These are phyloP conservation scores for Verticillium longisporum DNA, from an alignment of 2,329 filamentous ascomycete species.

Conservation along the genomic window DNA sequence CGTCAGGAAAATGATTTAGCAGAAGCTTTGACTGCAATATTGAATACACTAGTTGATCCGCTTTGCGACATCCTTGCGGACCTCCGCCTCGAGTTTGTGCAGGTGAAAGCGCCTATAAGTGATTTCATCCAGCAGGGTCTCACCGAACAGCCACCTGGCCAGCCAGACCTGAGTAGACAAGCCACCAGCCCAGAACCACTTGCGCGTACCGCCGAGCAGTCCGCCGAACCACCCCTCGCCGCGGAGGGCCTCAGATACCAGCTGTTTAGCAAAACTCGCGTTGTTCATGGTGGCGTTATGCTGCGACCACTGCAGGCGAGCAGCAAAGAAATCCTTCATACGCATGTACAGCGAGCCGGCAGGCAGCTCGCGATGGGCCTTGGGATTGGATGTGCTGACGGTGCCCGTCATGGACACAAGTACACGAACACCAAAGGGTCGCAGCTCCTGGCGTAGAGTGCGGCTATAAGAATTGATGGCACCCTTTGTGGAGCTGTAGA, in stretches of 20 bases:
- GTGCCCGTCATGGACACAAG: constrained; percentile 51
- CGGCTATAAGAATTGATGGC: constrained; percentile 47
- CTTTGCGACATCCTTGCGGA: background rate
- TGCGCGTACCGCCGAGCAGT: constrained; percentile 21
- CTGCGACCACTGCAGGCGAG: constrained; percentile 41
- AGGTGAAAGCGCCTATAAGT: constrained; percentile 30
- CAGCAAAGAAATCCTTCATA: constrained; percentile 37
- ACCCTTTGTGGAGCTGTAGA: constrained; percentile 50
- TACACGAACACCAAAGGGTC: constrained; percentile 47
- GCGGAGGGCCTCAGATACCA: constrained; percentile 35
- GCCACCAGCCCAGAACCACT: constrained; percentile 27
- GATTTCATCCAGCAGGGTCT: constrained; percentile 18
- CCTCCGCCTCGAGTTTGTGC: constrained; percentile 17
- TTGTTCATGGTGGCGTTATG: constrained; percentile 36
- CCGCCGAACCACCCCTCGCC: constrained; percentile 27
- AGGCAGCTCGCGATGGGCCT: constrained; percentile 34
- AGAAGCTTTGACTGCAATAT: background rate
- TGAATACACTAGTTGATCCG: background rate
- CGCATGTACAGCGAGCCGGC: constrained; percentile 38
- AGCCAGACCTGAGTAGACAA: constrained; percentile 21
- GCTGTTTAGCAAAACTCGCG: constrained; percentile 30
- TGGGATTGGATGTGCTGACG: constrained; percentile 36
- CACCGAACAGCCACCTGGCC: constrained; percentile 19
- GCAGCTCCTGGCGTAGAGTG: constrained; percentile 44
- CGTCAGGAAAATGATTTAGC: too few relatives aligned